A percentile compares a stretch with the other conserved stretches of the same genome.
These are phyloP conservation scores for Amphicarpaea edgeworthii DNA, from an alignment of 306 rosid species.

Conservation along the genomic window DNA sequence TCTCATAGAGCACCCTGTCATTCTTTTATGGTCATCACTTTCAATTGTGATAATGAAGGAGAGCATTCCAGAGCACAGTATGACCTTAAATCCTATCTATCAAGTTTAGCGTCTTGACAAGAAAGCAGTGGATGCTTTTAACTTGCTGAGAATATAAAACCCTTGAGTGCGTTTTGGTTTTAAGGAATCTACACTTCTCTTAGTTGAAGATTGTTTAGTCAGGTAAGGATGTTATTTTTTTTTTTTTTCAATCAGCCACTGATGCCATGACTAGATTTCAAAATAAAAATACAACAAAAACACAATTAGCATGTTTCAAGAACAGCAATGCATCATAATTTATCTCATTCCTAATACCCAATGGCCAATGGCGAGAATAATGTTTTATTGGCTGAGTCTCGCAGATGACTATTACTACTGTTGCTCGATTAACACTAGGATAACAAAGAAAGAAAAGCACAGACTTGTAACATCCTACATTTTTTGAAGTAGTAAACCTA, in stretches of 20 bases:
- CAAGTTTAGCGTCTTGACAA: not conserved
- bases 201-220: not conserved
- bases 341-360: too few relatives aligned
- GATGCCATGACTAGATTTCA: too few relatives aligned
- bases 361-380: slow-evolving; percentile 9
- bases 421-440: not conserved
- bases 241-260: too few relatives aligned
- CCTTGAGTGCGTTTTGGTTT: not conserved
- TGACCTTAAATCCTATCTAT: not conserved
- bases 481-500: slow-evolving; percentile 38
- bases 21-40: not conserved
- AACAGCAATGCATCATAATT: too few relatives aligned
- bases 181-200: not conserved
- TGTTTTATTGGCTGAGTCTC: slow-evolving; percentile 31
- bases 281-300: too few relatives aligned
- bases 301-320: too few relatives aligned
- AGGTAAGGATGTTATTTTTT: too few relatives aligned
- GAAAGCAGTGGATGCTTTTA: too few relatives aligned
- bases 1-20: too few relatives aligned
- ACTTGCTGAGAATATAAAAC: too few relatives aligned
- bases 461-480: slow-evolving; percentile 9
- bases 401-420: slow-evolving; percentile 13
- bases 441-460: not conserved
- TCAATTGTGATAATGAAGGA: slow-evolving; percentile 3
- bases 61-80: not conserved